Percentiles rank a stretch among this genome's conserved stretches.
phyloP scores from a whole-genome alignment of 257 asterid species.

The Solanum piurae region DNA sequence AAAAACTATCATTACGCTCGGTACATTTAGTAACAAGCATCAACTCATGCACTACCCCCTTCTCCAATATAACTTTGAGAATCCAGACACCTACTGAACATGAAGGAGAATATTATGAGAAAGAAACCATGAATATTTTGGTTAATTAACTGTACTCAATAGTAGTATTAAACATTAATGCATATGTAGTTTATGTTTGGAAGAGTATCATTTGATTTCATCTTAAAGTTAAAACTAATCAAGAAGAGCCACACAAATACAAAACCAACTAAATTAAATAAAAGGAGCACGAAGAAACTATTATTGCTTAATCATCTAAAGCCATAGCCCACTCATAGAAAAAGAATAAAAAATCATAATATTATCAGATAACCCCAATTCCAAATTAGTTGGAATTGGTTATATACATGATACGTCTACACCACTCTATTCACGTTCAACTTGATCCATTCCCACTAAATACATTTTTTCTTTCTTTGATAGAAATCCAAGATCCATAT shows the following conservation, averaged over 20 bases:
- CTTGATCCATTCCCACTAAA: not conserved
- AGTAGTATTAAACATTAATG: not conserved
- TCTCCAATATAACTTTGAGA: not conserved
- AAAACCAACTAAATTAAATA: not conserved
- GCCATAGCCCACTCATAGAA: not conserved
- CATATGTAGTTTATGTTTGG: not conserved
- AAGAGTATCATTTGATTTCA: not conserved
- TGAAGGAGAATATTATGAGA: not conserved
- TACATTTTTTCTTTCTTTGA: not conserved
- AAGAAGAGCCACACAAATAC: not conserved
- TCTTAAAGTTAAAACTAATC: not conserved
- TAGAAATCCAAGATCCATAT: not conserved
- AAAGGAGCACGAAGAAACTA: not conserved
- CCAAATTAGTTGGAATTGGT: not conserved
- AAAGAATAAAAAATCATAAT: not conserved
- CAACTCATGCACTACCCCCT: not conserved
- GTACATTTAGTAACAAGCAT: conserved; percentile 25
- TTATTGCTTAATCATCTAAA: not conserved
- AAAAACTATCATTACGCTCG: conserved; percentile 58
- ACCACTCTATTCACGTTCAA: not conserved
- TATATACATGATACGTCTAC: not conserved
- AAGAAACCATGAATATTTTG: not conserved
- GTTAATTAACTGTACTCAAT: not conserved
- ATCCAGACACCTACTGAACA: not conserved
- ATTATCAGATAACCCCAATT: not conserved